Evolutionary conservation across 2,329 filamentous ascomycete species (phyloP).

Genomic region (Saccharata proteae): DNA sequence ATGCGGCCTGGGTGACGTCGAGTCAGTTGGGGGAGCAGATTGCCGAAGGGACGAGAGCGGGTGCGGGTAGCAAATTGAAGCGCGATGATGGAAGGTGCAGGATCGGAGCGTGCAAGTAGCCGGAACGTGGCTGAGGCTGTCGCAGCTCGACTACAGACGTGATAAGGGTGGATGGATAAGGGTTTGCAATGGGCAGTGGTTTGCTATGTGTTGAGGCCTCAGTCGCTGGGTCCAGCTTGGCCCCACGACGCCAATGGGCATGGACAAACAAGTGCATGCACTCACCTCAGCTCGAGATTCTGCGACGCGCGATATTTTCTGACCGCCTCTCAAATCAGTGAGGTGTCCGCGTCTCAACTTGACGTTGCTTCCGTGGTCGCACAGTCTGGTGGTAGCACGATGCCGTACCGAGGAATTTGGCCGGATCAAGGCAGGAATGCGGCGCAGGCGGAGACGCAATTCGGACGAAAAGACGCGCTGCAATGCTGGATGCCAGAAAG

Average conservation of each 20-base stretch:
- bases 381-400: slow-evolving; percentile 15
- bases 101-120: slow-evolving; percentile 7
- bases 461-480: slow-evolving; percentile 21
- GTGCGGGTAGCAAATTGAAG: slow-evolving; percentile 17
- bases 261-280: slow-evolving; percentile 18
- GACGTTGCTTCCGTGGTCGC: slow-evolving; percentile 11
- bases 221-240: no score
- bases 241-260: no score
- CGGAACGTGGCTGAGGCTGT: slow-evolving; percentile 2
- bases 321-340: slow-evolving; percentile 7
- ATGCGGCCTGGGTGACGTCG: slow-evolving; percentile 1
- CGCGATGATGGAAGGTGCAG: slow-evolving; percentile 8
- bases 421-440: slow-evolving; percentile 9
- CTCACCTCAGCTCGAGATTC: slow-evolving; percentile 7
- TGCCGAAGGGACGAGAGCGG: slow-evolving; percentile 13
- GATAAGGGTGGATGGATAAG: no score
- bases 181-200: no score
- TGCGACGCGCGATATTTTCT: slow-evolving; percentile 8
- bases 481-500: slow-evolving; percentile 27
- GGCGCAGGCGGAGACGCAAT: slow-evolving; percentile 10
- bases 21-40: slow-evolving; percentile 10
- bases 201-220: no score
- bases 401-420: slow-evolving; percentile 12
- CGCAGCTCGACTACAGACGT: neutral
- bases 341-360: slow-evolving; percentile 12